Evolutionary conservation across 345 rosid species (phyloP), one percentile per base, ranked within the genome.

Genomic region (Kandelia obovata): DNA sequence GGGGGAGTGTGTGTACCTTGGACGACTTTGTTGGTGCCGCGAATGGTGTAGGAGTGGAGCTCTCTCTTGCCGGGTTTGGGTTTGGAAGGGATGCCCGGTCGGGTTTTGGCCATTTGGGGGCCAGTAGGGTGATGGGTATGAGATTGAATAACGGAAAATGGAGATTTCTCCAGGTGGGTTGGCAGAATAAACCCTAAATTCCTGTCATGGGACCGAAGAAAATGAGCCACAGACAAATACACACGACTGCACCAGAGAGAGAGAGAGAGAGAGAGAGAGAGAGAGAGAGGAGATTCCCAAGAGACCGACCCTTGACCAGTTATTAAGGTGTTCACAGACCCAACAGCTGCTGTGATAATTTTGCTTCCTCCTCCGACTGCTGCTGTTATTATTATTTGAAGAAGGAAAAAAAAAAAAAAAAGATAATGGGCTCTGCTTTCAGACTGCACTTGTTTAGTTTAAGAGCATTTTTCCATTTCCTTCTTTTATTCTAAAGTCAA

Each of bases 51-150:
- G 49, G 89, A 80, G 7, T 89, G 89, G 21, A 89, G 80, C 57
- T 83, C 88, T 71, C 74, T 83, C 80, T 76, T 87, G 30, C 79
- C 81, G 5, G 77, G 51, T 67, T 83, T 89, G 67, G 76, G 78
- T 79, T 74, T 79, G 70, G 85, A 64, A 55, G 78, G 61, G 28
- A 85, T 69, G 66, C 89, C 89, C 2, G 90, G 91, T 81, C 92
- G 82, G 71, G 95, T 90, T 76, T 84, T 92, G 58, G 96, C 96
- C 98, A 92, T 92, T 21, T 25, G 17, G 49, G 49, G 49, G 49
- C 1, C 17, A 11, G 49, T 15, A 34, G 37, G 37, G 37, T 10
- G 9, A 34, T 34, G 46, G 46, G 15, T 10, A 10, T 55, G 28
- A 46, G 71, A 67, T n/a, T 66, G 53, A 64, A 47, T 13, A 47